Base-by-base conservation (phyloP, 2,329 filamentous ascomycete species). In the Epichloe uncinata region DNA sequence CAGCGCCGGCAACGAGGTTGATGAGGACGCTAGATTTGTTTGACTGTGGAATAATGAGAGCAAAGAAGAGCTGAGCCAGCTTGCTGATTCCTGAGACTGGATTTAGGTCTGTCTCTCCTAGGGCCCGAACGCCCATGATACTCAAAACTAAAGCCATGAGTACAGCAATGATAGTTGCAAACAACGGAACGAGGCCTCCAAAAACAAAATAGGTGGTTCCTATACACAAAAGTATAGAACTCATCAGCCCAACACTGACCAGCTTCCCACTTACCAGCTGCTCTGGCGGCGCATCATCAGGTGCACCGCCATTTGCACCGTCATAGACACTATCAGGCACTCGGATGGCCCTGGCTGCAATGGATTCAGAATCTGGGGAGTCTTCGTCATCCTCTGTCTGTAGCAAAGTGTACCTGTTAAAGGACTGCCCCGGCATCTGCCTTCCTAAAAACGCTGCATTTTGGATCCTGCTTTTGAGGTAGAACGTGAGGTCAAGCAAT, bases 51-150 rank as follows among this genome's bases (percentile, higher is more conserved):
- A 94, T 89, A 38, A 94, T 86, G 46, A 95, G 70, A 3, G 93
- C 93, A 65, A 98, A 97, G 62, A 97, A 84, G 3, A 98, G 79
- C 66, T 98, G 93, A 0, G 93, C 95, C 3, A 98, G 77, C 70
- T 98, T 98, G 63, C 85, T 91, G 66, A 97, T 98, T 35, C 93
- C 93, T 1, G 87, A 95, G 2, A 97, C 93, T 0, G 93, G 93
- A 62, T 97, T 97, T 9, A 98, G 74, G 60, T 98, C 93, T 5
- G 93, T 97, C 71, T 97, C 80, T 9, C 81, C 81, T 0, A 85
- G 66, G 1, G 82, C 81, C 34, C 82, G 69, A 11, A 85, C 82
- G 3, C 81, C 82, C 80, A 85, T 85, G 49, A 93, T 83, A 50
- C 85, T 87, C 16, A 81, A 75, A 1, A 90, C 58, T 22, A 98